A percentile compares a stretch with the other conserved stretches of the same genome.
phyloP scores from a whole-genome alignment of 306 rosid species.

The Fragaria ananassa region DNA sequence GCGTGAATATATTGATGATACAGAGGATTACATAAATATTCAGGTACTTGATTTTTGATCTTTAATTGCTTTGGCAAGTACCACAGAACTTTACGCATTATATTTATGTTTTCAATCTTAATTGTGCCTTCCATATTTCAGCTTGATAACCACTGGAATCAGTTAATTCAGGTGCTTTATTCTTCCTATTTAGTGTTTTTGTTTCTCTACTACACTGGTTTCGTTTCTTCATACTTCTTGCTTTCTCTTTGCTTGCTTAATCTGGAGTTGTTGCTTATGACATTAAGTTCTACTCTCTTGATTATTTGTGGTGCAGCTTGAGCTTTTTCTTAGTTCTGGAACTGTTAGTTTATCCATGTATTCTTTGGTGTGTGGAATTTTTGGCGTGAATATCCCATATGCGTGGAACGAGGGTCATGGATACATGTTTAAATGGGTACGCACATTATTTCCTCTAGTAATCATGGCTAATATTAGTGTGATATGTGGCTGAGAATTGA shows the following conservation, averaged over 20 bases:
- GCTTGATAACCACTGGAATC: conserved; percentile 62
- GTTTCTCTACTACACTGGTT: neutral
- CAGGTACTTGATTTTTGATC: conserved; percentile 41
- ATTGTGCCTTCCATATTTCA: conserved; percentile 31
- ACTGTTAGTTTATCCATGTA: conserved; percentile 48
- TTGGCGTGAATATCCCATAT: conserved; percentile 68
- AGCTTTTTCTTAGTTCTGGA: conserved; percentile 65
- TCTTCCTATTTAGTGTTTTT: conserved; percentile 16
- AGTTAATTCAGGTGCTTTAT: conserved; percentile 53
- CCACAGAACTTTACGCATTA: neutral
- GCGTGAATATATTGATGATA: conserved; percentile 75
- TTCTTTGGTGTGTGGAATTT: conserved; percentile 57
- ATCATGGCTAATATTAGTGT: neutral
- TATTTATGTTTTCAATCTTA: conserved; percentile 15
- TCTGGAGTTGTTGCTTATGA: neutral
- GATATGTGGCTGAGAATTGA: neutral
- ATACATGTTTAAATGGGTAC: conserved; percentile 83
- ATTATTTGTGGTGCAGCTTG: conserved; percentile 50
- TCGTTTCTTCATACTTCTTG: neutral
- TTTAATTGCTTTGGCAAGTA: neutral
- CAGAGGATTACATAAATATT: conserved; percentile 88
- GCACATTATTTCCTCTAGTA: neutral
- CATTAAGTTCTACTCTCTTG: conserved; percentile 9
- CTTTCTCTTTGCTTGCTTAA: neutral
- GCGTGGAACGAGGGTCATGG: conserved; percentile 44